Evolutionary conservation across 345 rosid genomes (phyloP), one percentile per base, ranked within the genome.

Genomic region (Xanthoceras sorbifolium): DNA sequence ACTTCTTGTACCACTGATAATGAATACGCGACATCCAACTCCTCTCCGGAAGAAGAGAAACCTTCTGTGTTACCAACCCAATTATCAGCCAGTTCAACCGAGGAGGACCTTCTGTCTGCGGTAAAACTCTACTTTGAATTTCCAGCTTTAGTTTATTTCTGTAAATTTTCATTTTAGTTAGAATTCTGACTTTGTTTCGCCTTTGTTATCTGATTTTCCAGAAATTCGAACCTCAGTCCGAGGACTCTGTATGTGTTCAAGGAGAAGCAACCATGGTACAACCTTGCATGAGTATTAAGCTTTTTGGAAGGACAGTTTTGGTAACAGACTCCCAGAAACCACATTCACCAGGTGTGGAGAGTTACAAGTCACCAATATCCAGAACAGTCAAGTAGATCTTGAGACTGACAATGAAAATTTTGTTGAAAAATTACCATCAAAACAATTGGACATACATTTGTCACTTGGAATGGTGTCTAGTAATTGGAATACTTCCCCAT

Each of bases 241-340:
- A 81, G 48, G 78, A 62, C 57, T 62, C 46, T 28, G 36, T 61
- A 6, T 38, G 64, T 59, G 38, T 57, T 1, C 76, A 78, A 38
- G 86, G 64, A 40, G 78, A 60, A 42, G 77, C 77, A 17, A 50
- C 29, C 8, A 61, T 5, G 5, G 74, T 73, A 54, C 46, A 69
- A 18, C 63, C 90, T 6, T 70, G 18, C 48, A 69, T 77, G n/a
- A 85, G 87, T 75, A 80, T 94, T 83, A 90, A 80, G 78, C 92
- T 94, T 71, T 92, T 94, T 12, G 97, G 98, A 64, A 82, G 75
- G 83, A 82, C 88, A 14, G 89, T 94, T 31, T 68, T 73, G 78
- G 87, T 89, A 20, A 29, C 71, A 14, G 87, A 81, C 72, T 64
- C 86, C 44, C 68, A 57, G 44, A 77, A 80, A 70, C 62, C 81